These are phyloP conservation scores for Arbutus unedo DNA, from an alignment of 148 eudicot species.

Conservation along the genomic window DNA sequence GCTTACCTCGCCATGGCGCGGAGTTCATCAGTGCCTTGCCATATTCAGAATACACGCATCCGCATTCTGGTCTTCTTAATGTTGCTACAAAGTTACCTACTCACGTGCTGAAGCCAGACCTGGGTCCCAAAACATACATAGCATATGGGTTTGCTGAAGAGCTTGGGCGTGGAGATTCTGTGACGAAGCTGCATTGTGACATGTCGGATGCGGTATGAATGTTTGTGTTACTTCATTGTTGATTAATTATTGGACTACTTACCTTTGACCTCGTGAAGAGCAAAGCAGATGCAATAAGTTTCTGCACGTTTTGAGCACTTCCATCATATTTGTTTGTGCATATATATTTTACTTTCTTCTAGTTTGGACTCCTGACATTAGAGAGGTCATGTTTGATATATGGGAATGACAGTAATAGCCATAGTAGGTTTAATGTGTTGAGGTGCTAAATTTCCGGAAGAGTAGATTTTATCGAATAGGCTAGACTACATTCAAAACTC, in stretches of 20 bases:
- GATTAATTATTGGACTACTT: not conserved
- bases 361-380: not conserved
- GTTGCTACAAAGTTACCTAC: conserved; percentile 49
- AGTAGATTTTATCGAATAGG: not conserved
- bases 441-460: not conserved
- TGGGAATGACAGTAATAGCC: not conserved
- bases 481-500: not conserved
- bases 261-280: not conserved
- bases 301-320: not conserved
- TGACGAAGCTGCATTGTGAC: conserved; percentile 65
- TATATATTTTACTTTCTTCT: not conserved
- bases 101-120: conserved; percentile 42
- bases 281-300: not conserved
- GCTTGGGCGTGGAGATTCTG: conserved; percentile 74
- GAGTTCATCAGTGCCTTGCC: conserved; percentile 72
- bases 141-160: conserved; percentile 67
- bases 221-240: not conserved
- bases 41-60: conserved; percentile 68
- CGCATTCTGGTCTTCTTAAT: conserved; percentile 44
- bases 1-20: conserved; percentile 58
- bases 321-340: not conserved
- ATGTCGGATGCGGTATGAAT: conserved; percentile 67
- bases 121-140: conserved; percentile 72
- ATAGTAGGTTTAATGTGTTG: not conserved
- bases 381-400: not conserved